Percentiles rank a stretch among this genome's conserved stretches.
Conservation (phyloP, 1,139 yeast species). For the Scheffersomyces lignicola region DNA sequence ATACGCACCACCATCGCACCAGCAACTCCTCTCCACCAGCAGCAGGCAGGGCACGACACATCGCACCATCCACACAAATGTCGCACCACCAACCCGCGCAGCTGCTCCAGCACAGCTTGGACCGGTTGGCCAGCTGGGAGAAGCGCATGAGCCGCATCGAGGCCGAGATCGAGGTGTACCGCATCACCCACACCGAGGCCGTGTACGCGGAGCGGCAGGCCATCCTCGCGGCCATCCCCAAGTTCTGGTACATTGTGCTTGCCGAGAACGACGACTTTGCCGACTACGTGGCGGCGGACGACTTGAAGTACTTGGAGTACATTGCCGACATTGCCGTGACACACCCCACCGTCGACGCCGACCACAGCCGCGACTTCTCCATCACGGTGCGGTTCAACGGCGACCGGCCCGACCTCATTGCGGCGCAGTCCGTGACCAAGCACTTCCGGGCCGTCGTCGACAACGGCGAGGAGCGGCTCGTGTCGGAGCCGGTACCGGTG, state of each 20-base stretch:
- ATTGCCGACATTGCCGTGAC: slow-evolving; percentile 58
- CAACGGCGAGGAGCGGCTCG: slow-evolving; percentile 53
- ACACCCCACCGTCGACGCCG: slow-evolving; percentile 40
- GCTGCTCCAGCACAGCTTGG: slow-evolving; percentile 17
- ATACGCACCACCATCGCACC: no score
- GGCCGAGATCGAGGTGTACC: slow-evolving; percentile 49
- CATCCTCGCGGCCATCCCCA: slow-evolving; percentile 51
- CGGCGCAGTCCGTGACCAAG: slow-evolving; percentile 55
- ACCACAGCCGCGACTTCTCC: slow-evolving; percentile 48
- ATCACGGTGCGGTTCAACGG: slow-evolving; percentile 51
- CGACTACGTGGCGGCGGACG: slow-evolving; percentile 65
- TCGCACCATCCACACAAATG: not conserved
- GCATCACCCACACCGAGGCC: slow-evolving; percentile 50
- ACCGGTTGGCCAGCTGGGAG: slow-evolving; percentile 55
- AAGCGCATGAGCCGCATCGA: slow-evolving; percentile 56
- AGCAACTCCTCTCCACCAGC: no score
- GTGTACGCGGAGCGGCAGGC: slow-evolving; percentile 52
- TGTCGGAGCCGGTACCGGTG: slow-evolving; percentile 50
- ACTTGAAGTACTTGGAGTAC: slow-evolving; percentile 63
- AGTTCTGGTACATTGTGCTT: slow-evolving; percentile 74
- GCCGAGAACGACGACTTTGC: slow-evolving; percentile 78
- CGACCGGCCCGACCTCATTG: slow-evolving; percentile 36
- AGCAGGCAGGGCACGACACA: not conserved
- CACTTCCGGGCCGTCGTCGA: slow-evolving; percentile 44
- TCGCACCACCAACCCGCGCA: slow-evolving; percentile 6